Evolutionary conservation across 2,329 filamentous ascomycete genomes (phyloP), one percentile per base, ranked within the genome.

Genomic region (Cryphonectria carpinicola): DNA sequence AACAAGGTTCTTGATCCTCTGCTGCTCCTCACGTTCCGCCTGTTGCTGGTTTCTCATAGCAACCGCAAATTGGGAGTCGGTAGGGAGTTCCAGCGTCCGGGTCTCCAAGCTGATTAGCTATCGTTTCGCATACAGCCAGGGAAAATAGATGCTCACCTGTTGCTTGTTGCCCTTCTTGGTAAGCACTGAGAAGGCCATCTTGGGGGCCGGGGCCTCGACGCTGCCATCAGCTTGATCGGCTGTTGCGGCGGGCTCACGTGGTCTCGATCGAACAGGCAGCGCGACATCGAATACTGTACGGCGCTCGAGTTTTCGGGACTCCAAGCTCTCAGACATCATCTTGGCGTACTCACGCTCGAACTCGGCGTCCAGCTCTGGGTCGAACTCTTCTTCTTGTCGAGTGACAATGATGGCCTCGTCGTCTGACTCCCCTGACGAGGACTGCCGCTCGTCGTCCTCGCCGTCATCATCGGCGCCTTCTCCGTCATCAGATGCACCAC

Each of bases 281-380:
- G 97, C 94, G n/a, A 98, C 93, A 79, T 99, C 97, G 77, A 99
- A 98, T 66, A 96, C 87, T 39, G 93, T 90, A 82, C 97, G 98
- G 73, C 96, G 93, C 78, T 99, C 96, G 75, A 97, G 97, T 77
- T 97, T 98, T 76, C 96, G 90, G 5, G 95, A 97, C 75, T 99
- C 96, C 76, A 97, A 84, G 82, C 95, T 98, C 81, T 99, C 96
- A 66, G 95, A 89, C 95, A 99, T 98, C 89, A 99, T 93, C 81
- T 97, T 98, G 52, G 96, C 95, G 80, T 97, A 96, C 81, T 98
- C 96, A 76, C 95, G 93, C 78, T 99, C 97, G 79, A 99, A 99
- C 58, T 99, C 96, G 8, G 95, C 96, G 78, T 99, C 96, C 56
- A 92, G 94, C 82, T 98, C 95, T 0, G 95, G 95, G 75, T 99